phyloP scores from a whole-genome alignment of 441 rosid genomes.

The Aleurites moluccanus region DNA sequence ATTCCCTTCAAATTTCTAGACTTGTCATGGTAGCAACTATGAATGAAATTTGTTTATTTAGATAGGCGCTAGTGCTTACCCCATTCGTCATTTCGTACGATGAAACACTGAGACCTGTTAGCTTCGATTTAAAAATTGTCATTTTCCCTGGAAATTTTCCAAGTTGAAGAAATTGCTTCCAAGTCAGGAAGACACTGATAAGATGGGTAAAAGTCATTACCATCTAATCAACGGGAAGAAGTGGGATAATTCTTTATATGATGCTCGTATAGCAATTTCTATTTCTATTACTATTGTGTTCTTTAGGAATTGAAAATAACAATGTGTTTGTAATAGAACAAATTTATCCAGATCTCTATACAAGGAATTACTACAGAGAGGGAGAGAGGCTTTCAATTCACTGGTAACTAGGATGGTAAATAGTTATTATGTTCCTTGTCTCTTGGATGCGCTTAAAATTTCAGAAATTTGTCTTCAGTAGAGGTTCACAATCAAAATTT shows the following conservation, averaged over 20 bases:
- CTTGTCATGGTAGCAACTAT: background rate
- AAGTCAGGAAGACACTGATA: background rate
- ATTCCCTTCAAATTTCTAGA: background rate
- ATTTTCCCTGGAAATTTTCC: background rate
- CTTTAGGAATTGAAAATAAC: background rate
- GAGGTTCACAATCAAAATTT: conserved; percentile 75
- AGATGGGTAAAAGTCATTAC: background rate
- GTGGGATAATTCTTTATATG: background rate
- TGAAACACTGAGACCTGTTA: background rate
- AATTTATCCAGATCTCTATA: background rate
- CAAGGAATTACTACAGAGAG: background rate
- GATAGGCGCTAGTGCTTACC: background rate
- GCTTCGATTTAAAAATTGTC: background rate
- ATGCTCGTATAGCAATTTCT: background rate
- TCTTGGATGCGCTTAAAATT: background rate
- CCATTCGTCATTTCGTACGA: background rate
- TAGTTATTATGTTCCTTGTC: no score
- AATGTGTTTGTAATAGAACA: background rate
- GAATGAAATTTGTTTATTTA: background rate
- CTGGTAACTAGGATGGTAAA: background rate
- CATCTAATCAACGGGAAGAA: background rate
- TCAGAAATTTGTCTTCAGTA: conserved; percentile 28
- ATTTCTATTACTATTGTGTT: background rate
- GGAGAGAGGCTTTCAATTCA: background rate
- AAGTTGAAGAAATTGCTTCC: background rate